Base-by-base conservation (phyloP, 345 rosid species). In the Citrus hindsii region DNA sequence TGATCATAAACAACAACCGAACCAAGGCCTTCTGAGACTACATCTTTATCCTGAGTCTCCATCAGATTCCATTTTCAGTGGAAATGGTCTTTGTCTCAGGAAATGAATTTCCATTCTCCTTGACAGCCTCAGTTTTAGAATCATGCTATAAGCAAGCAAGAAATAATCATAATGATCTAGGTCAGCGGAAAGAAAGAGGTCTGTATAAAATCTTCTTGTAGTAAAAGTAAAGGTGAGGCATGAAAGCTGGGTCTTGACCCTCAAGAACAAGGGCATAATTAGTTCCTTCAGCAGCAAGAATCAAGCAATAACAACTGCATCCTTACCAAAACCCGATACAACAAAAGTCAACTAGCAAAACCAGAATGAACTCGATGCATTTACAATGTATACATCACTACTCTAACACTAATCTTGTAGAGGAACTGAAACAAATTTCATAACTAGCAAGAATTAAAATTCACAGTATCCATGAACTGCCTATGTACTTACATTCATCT, bases 41-140 rank as follows among this genome's bases (percentile, higher is more conserved):
- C 91, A 83, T 94, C 99, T 85, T 97, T 94, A 78, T 97, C 98
- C 81, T 93, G 96, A 74, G 93, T 87, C 78, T 91, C 95, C 75
- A 88, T 71, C 69, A 83, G 65, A 77, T 79, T 86, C 71, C 96
- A 84, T 89, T 93, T 86, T 90, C 98, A 77, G 81, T 81, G 40
- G 94, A 81, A 62, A 90, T 77, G 67, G 88, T 86, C 89, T 94
- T 97, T 68, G 93, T 84, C 84, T 93, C 96, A 38, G 87, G 85
- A 58, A 71, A 82, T 66, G 88, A 82, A 84, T 80, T 87, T 51
- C 89, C 98, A 85, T 92, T 93, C 89, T 88, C 96, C 48, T 76
- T 56, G 75, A 85, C 71, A 24, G 87, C 81, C 76, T 88, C 94
- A 58, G 75, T 88, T 84, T 85, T 92, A 71, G 89, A 86, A 79